phyloP scores from a whole-genome alignment of 805 yeast species.

The Nakazawaea wickerhamii region DNA sequence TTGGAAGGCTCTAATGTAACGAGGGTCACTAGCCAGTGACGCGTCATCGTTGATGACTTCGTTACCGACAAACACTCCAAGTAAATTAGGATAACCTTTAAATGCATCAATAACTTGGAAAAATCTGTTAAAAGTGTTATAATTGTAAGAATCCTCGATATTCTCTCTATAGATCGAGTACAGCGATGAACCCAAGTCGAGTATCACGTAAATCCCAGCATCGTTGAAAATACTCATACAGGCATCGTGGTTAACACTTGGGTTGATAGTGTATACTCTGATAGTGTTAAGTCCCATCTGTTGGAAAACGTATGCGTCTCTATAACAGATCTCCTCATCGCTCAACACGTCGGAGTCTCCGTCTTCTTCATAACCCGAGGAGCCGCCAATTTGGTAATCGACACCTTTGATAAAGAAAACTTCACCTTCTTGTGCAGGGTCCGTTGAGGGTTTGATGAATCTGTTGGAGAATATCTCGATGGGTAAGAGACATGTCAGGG shows the following conservation, averaged over 20 bases:
- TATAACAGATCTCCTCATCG: slow-evolving; percentile 61
- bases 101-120: slow-evolving; percentile 83
- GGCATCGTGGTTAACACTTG: slow-evolving; percentile 81
- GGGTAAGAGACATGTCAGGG: too few species aligned
- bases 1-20: slow-evolving; percentile 82
- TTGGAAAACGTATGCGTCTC: slow-evolving; percentile 77
- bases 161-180: slow-evolving; percentile 64
- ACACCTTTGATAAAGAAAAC: slow-evolving; percentile 81
- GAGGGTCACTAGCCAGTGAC: slow-evolving; percentile 62
- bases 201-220: slow-evolving; percentile 84
- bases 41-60: slow-evolving; percentile 80
- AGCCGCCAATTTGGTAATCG: slow-evolving; percentile 93
- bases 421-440: slow-evolving; percentile 34
- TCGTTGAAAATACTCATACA: slow-evolving; percentile 87
- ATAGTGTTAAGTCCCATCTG: slow-evolving; percentile 81
- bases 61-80: slow-evolving; percentile 89
- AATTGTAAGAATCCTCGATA: slow-evolving; percentile 66
- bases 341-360: slow-evolving; percentile 58
- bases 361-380: slow-evolving; percentile 47
- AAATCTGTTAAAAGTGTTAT: slow-evolving; percentile 66
- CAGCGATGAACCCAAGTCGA: slow-evolving; percentile 80
- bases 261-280: slow-evolving; percentile 77
- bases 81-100: slow-evolving; percentile 74
- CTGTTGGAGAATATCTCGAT: slow-evolving; percentile 49
- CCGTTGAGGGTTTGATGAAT: slow-evolving; percentile 48